Conservation (phyloP, 495 filamentous ascomycete species). For the Aspergillus wentii region DNA sequence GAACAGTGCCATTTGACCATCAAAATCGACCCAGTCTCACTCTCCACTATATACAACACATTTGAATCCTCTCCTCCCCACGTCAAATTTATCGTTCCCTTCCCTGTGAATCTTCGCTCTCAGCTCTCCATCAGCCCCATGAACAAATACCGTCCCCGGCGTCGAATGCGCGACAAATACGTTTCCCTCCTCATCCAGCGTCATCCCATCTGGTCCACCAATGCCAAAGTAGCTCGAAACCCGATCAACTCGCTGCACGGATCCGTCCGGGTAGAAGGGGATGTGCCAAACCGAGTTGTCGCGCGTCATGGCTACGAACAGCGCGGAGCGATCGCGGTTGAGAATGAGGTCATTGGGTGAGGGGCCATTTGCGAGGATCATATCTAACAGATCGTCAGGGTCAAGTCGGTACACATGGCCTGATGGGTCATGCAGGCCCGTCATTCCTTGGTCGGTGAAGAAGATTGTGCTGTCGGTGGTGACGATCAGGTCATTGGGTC, state of each 20-base stretch:
- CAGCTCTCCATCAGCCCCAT: slow-evolving; percentile 5
- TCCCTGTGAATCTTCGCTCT: neutral
- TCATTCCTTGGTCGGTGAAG: slow-evolving; percentile 10
- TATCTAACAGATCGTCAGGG: neutral
- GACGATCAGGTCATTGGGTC: slow-evolving; percentile 7
- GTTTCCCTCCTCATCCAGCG: slow-evolving; percentile 4
- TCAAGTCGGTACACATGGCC: neutral
- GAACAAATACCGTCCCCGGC: slow-evolving; percentile 5
- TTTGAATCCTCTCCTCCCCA: slow-evolving; percentile 2
- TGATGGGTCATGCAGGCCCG: slow-evolving; percentile 1
- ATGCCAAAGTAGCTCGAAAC: slow-evolving; percentile 9
- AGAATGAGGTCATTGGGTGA: slow-evolving; percentile 1
- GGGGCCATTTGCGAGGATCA: slow-evolving; percentile 1
- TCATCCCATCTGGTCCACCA: slow-evolving; percentile 7
- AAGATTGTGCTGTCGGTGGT: neutral
- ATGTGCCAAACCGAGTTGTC: slow-evolving; percentile 2
- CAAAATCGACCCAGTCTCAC: slow-evolving; percentile 4
- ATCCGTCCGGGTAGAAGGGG: slow-evolving; percentile 1
- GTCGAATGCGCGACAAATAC: slow-evolving; percentile 7
- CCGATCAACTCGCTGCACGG: slow-evolving; percentile 4
- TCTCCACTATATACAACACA: slow-evolving; percentile 6
- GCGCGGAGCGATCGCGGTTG: neutral
- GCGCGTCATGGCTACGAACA: slow-evolving; percentile 3
- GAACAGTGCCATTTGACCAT: slow-evolving; percentile 5
- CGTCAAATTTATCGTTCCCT: slow-evolving; percentile 3